phyloP scores from a whole-genome alignment of 1,284 basidiomycete genomes.

The Microbotryomycetes sp. region DNA sequence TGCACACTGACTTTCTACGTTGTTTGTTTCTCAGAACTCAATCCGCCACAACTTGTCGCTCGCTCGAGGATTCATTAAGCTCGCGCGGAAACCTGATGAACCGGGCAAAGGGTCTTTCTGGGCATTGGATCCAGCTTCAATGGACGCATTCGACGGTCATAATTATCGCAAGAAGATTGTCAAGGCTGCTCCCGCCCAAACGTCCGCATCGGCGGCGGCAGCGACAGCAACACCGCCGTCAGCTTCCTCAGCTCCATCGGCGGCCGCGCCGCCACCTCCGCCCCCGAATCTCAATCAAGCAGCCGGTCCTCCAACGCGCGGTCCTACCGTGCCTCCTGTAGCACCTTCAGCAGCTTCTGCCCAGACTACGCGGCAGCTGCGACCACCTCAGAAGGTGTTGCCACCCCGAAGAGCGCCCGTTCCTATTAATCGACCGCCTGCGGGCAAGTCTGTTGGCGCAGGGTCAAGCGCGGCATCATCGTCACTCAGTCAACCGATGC shows the following conservation, averaged over 20 bases:
- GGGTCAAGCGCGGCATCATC: not conserved
- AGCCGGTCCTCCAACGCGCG: too few relatives aligned
- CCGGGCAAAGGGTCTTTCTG: conserved; percentile 12
- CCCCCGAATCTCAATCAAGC: not conserved
- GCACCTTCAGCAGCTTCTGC: too few relatives aligned
- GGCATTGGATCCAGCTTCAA: conserved; percentile 24
- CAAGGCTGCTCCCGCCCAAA: not conserved
- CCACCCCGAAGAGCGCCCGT: not conserved
- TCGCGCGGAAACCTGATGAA: conserved; percentile 9
- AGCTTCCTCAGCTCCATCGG: not conserved
- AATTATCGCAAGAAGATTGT: conserved; percentile 22
- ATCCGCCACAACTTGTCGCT: conserved; percentile 36
- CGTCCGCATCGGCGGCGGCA: not conserved
- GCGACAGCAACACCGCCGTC: not conserved
- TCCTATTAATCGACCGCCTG: not conserved
- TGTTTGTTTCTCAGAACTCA: conserved; percentile 22
- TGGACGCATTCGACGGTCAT: conserved; percentile 27
- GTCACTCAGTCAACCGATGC: conserved; percentile 42
- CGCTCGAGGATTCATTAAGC: conserved; percentile 34
- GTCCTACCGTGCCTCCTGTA: too few relatives aligned
- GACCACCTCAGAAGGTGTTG: not conserved
- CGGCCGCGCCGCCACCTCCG: not conserved
- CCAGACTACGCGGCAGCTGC: not conserved
- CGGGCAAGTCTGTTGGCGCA: not conserved
- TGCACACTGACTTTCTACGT: not conserved